A percentile compares a stretch with the other conserved stretches of the same genome.
These are phyloP conservation scores for Phalaenopsis aphrodite DNA, from an alignment of 106 monocot genomes.

Conservation along the genomic window DNA sequence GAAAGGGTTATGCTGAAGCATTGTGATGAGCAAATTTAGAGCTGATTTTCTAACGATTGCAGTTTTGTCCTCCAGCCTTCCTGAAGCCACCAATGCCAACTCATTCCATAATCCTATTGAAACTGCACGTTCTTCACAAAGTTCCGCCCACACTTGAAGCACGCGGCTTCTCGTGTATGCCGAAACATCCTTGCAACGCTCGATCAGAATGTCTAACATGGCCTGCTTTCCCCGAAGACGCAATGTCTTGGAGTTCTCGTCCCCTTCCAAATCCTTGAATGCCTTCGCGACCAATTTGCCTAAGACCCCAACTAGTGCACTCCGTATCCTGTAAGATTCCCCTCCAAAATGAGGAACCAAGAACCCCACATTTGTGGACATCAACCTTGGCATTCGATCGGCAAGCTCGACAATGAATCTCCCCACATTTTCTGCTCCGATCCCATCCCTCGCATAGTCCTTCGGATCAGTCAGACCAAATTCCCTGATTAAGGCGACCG, in stretches of 20 bases:
- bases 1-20: conserved; percentile 96
- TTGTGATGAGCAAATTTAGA: conserved; percentile 69
- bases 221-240: conserved; percentile 76
- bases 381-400: conserved; percentile 58
- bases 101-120: conserved; percentile 96
- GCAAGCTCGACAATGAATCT: conserved; percentile 89
- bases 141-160: conserved; percentile 91
- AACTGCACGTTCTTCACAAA: conserved; percentile 79
- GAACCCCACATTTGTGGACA: conserved; percentile 82
- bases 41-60: conserved; percentile 95
- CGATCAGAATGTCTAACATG: conserved; percentile 82
- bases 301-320: conserved; percentile 78
- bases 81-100: conserved; percentile 75
- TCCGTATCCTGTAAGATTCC: conserved; percentile 95
- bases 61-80: conserved; percentile 93
- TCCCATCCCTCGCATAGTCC: conserved; percentile 70
- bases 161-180: conserved; percentile 94
- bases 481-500: conserved; percentile 60
- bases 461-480: conserved; percentile 76
- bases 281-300: conserved; percentile 80
- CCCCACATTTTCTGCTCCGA: conserved; percentile 90
- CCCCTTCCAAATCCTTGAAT: conserved; percentile 73
- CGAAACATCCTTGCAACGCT: conserved; percentile 84
- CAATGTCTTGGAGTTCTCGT: conserved; percentile 48
- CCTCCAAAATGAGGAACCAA: conserved; percentile 96